Conservation (phyloP, 805 yeast species). For the Kodamaea lidongshanica region DNA sequence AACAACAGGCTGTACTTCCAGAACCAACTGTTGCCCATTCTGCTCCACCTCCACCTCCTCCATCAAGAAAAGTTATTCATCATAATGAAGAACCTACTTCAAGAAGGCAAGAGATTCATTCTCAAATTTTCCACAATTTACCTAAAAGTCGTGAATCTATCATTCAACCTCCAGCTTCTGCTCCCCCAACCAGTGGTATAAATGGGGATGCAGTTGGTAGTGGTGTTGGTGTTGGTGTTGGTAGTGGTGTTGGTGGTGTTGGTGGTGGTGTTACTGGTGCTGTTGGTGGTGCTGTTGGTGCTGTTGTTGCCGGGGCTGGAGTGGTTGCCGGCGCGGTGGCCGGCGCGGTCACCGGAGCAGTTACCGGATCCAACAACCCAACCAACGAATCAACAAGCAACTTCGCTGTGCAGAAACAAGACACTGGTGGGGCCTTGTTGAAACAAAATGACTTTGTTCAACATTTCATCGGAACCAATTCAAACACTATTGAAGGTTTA, state of each 20-base stretch:
- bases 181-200: slow-evolving; percentile 2
- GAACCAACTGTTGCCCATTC: too few species aligned
- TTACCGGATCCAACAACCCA: slow-evolving; percentile 5
- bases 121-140: slow-evolving; percentile 42
- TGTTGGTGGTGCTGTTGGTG: too few species aligned
- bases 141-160: slow-evolving; percentile 34
- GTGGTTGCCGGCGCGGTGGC: too few species aligned
- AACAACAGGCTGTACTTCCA: background rate
- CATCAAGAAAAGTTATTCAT: slow-evolving; percentile 45
- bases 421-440: slow-evolving; percentile 38
- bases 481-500: slow-evolving; percentile 43
- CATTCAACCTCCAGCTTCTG: slow-evolving; percentile 12
- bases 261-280: too few species aligned
- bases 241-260: too few species aligned
- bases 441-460: slow-evolving; percentile 44
- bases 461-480: slow-evolving; percentile 21
- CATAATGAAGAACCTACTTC: slow-evolving; percentile 16
- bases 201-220: background rate
- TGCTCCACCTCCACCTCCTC: slow-evolving; percentile 51
- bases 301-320: too few species aligned
- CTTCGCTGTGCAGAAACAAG: slow-evolving; percentile 29
- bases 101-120: slow-evolving; percentile 38
- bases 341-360: slow-evolving; percentile 7
- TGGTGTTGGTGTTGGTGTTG: too few species aligned
- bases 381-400: too few species aligned